Conservation (phyloP, 177 flowering plant genomes). For the Vitis hybrid region DNA sequence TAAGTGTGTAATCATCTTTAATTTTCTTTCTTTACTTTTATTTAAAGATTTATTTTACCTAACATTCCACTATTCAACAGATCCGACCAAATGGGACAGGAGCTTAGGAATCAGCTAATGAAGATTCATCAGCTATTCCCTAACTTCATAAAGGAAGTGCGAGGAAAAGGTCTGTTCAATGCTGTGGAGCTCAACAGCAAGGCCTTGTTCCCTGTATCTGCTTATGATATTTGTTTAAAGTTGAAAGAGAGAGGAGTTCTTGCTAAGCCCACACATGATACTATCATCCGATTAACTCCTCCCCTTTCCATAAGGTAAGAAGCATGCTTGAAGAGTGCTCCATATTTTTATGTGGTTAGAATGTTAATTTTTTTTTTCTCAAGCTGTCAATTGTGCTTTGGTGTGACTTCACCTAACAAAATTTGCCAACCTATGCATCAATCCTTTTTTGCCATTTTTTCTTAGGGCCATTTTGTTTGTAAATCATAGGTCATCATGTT, state of each 20-base stretch:
- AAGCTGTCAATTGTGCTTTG: conserved; percentile 1
- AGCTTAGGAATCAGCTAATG: conserved; percentile 57
- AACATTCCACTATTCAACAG: conserved; percentile 30
- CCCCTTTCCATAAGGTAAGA: conserved; percentile 85
- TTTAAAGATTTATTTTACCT: not conserved
- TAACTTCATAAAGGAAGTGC: conserved; percentile 67
- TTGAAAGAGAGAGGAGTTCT: conserved; percentile 94
- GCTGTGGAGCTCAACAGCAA: conserved; percentile 84
- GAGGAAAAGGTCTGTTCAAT: conserved; percentile 91
- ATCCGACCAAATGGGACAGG: conserved; percentile 73
- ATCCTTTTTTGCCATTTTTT: not conserved
- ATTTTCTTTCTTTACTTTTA: not conserved
- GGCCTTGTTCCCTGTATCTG: conserved; percentile 65
- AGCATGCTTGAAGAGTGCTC: not conserved
- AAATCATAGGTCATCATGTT: not conserved
- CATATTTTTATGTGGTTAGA: not conserved
- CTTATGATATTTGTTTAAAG: conserved; percentile 88
- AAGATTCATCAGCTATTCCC: conserved; percentile 71
- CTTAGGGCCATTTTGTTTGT: not conserved
- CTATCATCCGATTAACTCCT: conserved; percentile 90
- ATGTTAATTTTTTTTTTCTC: not conserved
- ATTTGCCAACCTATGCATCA: not conserved
- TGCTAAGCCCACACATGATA: conserved; percentile 93
- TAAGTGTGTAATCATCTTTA: no score
- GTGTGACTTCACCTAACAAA: no score